A percentile compares a stretch with the other conserved stretches of the same genome.
Evolutionary conservation across 345 rosid species (phyloP).

Genomic region (Eucalyptus erythrocorys): DNA sequence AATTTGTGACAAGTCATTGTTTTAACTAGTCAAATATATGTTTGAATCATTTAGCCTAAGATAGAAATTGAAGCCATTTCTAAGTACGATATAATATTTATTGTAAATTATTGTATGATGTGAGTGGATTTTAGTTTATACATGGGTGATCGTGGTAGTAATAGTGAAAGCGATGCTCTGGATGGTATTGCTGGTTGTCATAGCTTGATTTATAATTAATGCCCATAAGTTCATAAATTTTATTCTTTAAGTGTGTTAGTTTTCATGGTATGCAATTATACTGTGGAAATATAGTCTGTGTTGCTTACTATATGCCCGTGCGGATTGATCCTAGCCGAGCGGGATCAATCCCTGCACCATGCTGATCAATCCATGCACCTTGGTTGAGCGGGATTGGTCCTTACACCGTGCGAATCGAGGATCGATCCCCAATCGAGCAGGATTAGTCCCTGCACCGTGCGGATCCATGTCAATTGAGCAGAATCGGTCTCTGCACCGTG

Average conservation of each 20-base stretch:
- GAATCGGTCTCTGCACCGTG: no score
- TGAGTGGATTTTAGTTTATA: not conserved
- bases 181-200: no score
- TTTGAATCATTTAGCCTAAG: not conserved
- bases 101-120: not conserved
- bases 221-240: not conserved
- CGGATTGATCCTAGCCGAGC: rapidly evolving
- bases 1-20: no score
- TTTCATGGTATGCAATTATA: not conserved
- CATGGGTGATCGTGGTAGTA: not conserved
- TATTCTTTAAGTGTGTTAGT: not conserved
- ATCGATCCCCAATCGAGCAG: no score
- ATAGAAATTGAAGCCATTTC: not conserved
- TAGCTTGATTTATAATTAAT: no score
- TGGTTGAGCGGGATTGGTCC: no score
- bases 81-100: not conserved
- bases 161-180: not conserved
- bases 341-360: no score
- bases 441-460: no score
- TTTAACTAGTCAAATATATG: no score
- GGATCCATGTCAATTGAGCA: no score
- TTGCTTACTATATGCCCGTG: not conserved
- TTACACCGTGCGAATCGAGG: no score
- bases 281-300: not conserved
- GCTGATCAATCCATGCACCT: no score